Base-by-base conservation (phyloP, 768 basidiomycete species). In the Mycena capillaripes region DNA sequence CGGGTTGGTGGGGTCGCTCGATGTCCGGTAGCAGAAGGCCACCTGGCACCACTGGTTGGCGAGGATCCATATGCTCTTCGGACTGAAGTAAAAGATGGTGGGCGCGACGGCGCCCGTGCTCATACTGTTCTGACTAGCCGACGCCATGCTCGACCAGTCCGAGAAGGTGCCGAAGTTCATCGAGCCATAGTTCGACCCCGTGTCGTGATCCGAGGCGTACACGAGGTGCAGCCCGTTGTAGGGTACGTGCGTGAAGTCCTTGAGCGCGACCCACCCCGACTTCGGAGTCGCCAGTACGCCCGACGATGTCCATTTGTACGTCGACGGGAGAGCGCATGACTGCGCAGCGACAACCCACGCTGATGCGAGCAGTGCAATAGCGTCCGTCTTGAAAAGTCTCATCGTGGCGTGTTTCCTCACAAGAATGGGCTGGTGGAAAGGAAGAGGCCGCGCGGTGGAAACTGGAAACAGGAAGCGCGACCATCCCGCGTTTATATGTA, bases 161-260 rank as follows among this genome's bases (percentile, higher is more conserved):
- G 66, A 17, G 29, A 72, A 72, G 52, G 53, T 23, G 38, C 71
- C 30, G 59, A 72, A 72, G 40, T 3, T 16, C 61, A 63, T 67
- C 59, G 71, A 72, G 53, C 71, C 71, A 11, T 23, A 72, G 4
- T 59, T 72, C 12, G 42, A 46, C 5, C 59, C 58, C 50, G 71
- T 60, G 29, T 72, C 71, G 71, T 55, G 52, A 11, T 38, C 56
- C 16, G 66, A 16, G 2, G 25, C 71, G 21, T 72, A 72, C 44
- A 72, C 71, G 52, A 72, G 66, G 34, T 72, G 66, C 50, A 57
- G 66, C 1, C 71, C 71, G 66, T 72, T 72, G 60, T 12, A 72
- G 27, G 66, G 65, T 19, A 64, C 66, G 66, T 67, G 65, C 9
- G 65, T 62, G 57, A 72, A 72, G 44, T 72, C 71, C n/a, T 72